Evolutionary conservation across 2,329 filamentous ascomycete species (phyloP).

Genomic region (Thelonectria olida): DNA sequence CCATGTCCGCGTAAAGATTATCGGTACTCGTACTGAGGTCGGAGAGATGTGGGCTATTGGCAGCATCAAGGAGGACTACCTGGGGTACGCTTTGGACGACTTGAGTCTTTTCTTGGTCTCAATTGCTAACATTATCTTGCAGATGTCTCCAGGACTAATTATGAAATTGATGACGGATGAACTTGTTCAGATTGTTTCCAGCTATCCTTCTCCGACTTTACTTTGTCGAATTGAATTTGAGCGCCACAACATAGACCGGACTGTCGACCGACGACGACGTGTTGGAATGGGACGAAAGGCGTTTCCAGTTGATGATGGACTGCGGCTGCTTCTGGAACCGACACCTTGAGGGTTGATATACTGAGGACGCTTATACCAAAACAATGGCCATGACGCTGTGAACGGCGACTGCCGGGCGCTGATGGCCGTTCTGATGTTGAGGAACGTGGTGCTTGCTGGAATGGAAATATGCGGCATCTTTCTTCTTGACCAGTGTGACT

Average conservation of each 20-base stretch:
- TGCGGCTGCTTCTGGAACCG: neutral
- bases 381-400: neutral
- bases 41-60: slow-evolving; percentile 97
- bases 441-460: slow-evolving; percentile 20
- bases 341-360: neutral
- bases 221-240: slow-evolving; percentile 10
- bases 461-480: slow-evolving; percentile 13
- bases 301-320: slow-evolving; percentile 1
- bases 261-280: neutral
- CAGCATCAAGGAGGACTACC: slow-evolving; percentile 89
- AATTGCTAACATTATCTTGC: slow-evolving; percentile 23
- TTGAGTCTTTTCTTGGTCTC: neutral
- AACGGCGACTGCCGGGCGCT: slow-evolving; percentile 14
- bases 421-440: slow-evolving; percentile 11
- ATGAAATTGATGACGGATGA: slow-evolving; percentile 24
- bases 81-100: slow-evolving; percentile 60
- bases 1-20: slow-evolving; percentile 92
- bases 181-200: slow-evolving; percentile 24
- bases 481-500: slow-evolving; percentile 26
- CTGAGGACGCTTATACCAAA: slow-evolving; percentile 6
- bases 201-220: slow-evolving; percentile 10
- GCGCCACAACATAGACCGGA: slow-evolving; percentile 13
- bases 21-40: slow-evolving; percentile 92
- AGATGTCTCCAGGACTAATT: slow-evolving; percentile 44
- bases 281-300: neutral